Conservation (phyloP, 2,329 filamentous ascomycete genomes). For the Onygena corvina region DNA sequence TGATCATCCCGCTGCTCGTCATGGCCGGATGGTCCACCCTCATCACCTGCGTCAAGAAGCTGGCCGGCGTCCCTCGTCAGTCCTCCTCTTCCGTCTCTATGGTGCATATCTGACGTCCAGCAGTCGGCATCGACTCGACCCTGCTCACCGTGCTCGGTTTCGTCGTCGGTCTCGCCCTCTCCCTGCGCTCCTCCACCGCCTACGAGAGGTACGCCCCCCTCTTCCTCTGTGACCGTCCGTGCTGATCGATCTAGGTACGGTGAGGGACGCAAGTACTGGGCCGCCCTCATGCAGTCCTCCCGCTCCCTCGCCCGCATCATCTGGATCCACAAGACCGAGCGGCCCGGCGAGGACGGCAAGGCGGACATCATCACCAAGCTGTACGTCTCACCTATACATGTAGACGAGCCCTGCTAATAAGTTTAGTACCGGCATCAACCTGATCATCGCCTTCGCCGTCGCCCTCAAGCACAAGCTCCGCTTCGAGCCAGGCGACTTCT, state of each 20-base stretch:
- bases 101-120: conserved; percentile 11
- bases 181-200: conserved; percentile 63
- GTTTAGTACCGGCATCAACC: conserved; percentile 54
- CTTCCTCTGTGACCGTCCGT: background rate
- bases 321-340: conserved; percentile 64
- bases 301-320: conserved; percentile 56
- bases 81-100: too few species aligned
- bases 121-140: conserved; percentile 46
- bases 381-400: conserved; percentile 20
- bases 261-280: conserved; percentile 55
- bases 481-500: conserved; percentile 69
- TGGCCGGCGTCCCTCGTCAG: conserved; percentile 21
- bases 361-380: conserved; percentile 59
- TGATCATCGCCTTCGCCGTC: conserved; percentile 65
- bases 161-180: conserved; percentile 65
- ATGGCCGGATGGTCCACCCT: conserved; percentile 54
- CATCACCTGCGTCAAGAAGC: conserved; percentile 47
- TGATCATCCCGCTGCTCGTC: conserved; percentile 56
- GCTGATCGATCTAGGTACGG: conserved; percentile 32
- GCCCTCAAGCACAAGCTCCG: conserved; percentile 71
- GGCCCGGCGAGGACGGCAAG: conserved; percentile 47
- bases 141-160: conserved; percentile 69
- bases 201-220: conserved; percentile 49
- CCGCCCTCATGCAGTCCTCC: conserved; percentile 41
- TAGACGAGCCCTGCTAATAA: background rate